phyloP scores from a whole-genome alignment of 805 yeast genomes.

The Ogataea allantospora region DNA sequence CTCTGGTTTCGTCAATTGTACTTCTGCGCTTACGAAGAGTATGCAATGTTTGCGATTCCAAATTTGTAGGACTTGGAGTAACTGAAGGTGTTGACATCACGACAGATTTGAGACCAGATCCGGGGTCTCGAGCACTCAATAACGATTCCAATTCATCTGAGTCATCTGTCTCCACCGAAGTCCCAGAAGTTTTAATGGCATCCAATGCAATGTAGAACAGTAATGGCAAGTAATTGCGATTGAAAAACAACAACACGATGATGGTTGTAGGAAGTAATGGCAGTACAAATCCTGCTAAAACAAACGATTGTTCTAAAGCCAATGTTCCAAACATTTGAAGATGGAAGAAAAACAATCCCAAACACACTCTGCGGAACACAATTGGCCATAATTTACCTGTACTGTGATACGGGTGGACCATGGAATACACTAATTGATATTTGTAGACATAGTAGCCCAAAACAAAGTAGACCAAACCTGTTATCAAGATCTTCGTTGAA shows the following conservation, averaged over 20 bases:
- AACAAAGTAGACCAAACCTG: constrained; percentile 55
- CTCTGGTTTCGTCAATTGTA: constrained; percentile 58
- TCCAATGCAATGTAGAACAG: constrained; percentile 56
- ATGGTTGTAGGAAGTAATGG: constrained; percentile 50
- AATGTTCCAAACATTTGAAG: constrained; percentile 64
- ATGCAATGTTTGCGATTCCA: constrained; percentile 6
- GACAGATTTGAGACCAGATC: constrained; percentile 13
- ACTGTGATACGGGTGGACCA: constrained; percentile 63
- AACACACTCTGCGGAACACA: constrained; percentile 52
- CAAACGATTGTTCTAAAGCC: constrained; percentile 56
- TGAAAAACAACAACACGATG: constrained; percentile 48
- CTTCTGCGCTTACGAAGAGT: constrained; percentile 39
- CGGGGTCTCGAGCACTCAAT: constrained; percentile 8
- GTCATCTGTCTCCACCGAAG: constrained; percentile 29
- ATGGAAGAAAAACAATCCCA: constrained; percentile 56
- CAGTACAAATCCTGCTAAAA: constrained; percentile 45
- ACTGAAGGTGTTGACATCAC: constrained; percentile 13
- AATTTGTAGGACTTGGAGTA: constrained; percentile 7
- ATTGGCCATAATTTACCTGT: constrained; percentile 70
- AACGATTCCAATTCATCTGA: constrained; percentile 20
- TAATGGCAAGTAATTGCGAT: constrained; percentile 53
- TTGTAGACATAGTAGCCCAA: constrained; percentile 60
- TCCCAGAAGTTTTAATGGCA: constrained; percentile 46
- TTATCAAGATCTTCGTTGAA: constrained; percentile 56
- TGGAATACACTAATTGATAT: constrained; percentile 58